These are phyloP conservation scores for Dimocarpus longan DNA, from an alignment of 345 rosid genomes.

Conservation along the genomic window DNA sequence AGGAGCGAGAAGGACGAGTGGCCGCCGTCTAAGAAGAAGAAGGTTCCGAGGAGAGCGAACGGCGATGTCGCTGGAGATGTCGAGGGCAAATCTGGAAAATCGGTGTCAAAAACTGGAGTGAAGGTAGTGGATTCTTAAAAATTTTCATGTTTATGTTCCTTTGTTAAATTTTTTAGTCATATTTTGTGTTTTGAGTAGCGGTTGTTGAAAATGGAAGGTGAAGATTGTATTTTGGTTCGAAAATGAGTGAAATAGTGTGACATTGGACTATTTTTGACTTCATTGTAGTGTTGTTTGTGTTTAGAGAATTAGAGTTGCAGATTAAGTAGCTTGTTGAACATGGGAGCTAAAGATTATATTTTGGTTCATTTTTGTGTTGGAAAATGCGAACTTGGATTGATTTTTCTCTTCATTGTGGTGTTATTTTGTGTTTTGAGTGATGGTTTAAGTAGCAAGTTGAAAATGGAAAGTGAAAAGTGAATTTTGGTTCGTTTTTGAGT, in stretches of 20 bases:
- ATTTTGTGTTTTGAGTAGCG: background rate
- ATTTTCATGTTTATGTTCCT: background rate
- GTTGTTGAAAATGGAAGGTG: background rate
- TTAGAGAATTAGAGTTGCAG: too few relatives aligned
- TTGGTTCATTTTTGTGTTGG: background rate
- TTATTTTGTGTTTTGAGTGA: too few relatives aligned
- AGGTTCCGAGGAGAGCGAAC: background rate
- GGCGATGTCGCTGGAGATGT: background rate
- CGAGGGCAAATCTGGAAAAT: background rate
- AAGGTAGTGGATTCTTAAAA: background rate
- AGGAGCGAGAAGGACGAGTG: background rate
- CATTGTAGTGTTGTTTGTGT: background rate
- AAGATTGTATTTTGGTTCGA: background rate
- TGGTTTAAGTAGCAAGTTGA: too few relatives aligned
- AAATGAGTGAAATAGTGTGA: background rate
- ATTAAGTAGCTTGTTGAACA: background rate
- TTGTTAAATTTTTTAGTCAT: background rate
- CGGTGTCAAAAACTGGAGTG: background rate
- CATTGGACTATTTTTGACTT: background rate
- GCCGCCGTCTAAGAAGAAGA: background rate
- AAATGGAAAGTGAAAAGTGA: too few relatives aligned
- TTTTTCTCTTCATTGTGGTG: background rate
- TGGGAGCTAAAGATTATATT: background rate
- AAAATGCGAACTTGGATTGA: background rate
- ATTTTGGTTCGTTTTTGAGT: too few relatives aligned